Evolutionary conservation across 75 land plant genomes (phyloP), one percentile per base, ranked within the genome.

Genomic region (Pinus taeda): DNA sequence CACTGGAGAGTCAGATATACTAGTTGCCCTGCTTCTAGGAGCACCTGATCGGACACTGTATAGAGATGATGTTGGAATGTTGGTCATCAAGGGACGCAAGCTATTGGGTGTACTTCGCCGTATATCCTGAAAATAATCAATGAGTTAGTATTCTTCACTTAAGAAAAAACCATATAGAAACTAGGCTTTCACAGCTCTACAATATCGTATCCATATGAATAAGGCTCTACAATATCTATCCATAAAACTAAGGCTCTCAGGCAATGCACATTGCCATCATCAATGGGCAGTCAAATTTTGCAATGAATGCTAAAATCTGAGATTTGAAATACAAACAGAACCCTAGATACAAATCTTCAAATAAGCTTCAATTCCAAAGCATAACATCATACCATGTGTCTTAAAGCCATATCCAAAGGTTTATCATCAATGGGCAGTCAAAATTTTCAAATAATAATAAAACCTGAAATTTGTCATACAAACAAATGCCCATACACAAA

Each of bases 341-440:
- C 13, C 24, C 20, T 37, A 39, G 7, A 69, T 7, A 21, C 39
- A 67, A 69, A 69, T 37, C 39, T 67, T 18, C 20, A 67, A 5
- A 36, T 69, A 39, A 69, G 42, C n/a, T 39, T 21, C 12, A 39
- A 42, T 42, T 11, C 71, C 71, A 69, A 15, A 11, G 30, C 22
- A 71, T 61, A 11, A 12, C 53, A 66, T 62, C 78, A 56, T 87
- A 93, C 95, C 95, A 93, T 90, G 64, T 93, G 95, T 74, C 95
- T 82, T 65, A 93, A 77, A 18, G 95, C 95, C 95, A 93, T 90
- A 66, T 93, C 95, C 55, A 93, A 55, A 7, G 95, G 88, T 66
- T 90, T 90, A 60, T 20, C 62, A 20, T 18, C 21, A 60, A 60
- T 22, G 20, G 62, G 60, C 60, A 59, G 17, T 15, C 60, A 15